Conservation (phyloP, 441 rosid species). For the Eutrema salsugineum region DNA sequence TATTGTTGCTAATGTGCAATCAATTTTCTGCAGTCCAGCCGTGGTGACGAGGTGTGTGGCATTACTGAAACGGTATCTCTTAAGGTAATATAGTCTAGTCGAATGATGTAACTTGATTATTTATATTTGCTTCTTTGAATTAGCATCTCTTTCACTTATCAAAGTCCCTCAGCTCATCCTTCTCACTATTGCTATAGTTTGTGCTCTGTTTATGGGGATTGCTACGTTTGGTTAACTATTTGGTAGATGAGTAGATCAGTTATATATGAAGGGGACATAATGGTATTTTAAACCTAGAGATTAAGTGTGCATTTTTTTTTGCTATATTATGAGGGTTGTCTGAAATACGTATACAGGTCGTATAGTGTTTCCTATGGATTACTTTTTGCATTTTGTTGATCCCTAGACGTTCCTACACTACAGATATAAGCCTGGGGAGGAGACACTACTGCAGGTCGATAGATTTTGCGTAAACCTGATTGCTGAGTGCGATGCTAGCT, state of each 20-base stretch:
- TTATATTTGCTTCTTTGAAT: slow-evolving; percentile 14
- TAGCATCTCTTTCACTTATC: slow-evolving; percentile 14
- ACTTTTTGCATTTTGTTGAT: slow-evolving; percentile 13
- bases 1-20: slow-evolving; percentile 30
- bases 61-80: slow-evolving; percentile 84
- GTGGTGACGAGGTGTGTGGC: slow-evolving; percentile 96
- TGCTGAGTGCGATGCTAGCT: slow-evolving; percentile 70
- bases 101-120: slow-evolving; percentile 14
- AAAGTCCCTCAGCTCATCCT: neutral
- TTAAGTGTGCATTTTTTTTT: neutral
- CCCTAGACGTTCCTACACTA: slow-evolving; percentile 28
- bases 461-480: slow-evolving; percentile 77
- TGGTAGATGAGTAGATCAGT: slow-evolving; percentile 11
- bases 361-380: slow-evolving; percentile 3
- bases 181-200: neutral
- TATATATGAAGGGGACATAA: neutral
- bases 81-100: slow-evolving; percentile 55
- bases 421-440: slow-evolving; percentile 98
- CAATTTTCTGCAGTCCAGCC: slow-evolving; percentile 78
- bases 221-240: neutral
- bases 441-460: slow-evolving; percentile 86
- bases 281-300: neutral
- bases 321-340: neutral
- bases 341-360: neutral
- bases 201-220: neutral